Conservation (phyloP, 768 basidiomycete genomes). For the Tulasnella sp. region DNA sequence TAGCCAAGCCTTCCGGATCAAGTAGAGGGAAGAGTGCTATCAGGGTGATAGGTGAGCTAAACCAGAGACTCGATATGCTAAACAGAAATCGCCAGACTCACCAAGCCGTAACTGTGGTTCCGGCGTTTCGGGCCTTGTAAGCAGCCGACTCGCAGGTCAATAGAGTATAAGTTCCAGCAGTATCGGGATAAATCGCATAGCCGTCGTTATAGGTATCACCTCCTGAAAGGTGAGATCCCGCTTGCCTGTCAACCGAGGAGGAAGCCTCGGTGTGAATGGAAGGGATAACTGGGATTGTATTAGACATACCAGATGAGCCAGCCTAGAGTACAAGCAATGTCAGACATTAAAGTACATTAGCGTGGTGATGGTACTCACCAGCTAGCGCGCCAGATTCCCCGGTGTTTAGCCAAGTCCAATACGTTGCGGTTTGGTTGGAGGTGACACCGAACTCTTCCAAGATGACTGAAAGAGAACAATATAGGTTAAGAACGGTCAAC, state of each 20-base stretch:
- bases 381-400: not conserved
- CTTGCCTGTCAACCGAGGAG: constrained; percentile 28
- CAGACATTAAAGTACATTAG: no score
- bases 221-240: constrained; percentile 33
- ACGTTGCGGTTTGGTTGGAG: constrained; percentile 36
- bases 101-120: not conserved
- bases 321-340: no score
- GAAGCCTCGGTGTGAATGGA: not conserved
- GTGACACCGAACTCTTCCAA: constrained; percentile 56
- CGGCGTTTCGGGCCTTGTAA: not conserved
- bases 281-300: not conserved
- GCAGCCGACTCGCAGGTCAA: not conserved
- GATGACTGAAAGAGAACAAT: no score
- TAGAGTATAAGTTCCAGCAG: no score
- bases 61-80: no score
- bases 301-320: constrained; percentile 41
- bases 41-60: no score
- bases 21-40: no score
- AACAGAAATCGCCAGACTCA: no score
- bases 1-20: no score
- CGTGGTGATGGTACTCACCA: constrained; percentile 31
- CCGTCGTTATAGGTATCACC: constrained; percentile 40
- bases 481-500: no score
- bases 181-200: constrained; percentile 38
- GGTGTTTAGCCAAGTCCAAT: constrained; percentile 37